phyloP scores from a whole-genome alignment of 2,329 filamentous ascomycete species.

The Monosporascus sp. region DNA sequence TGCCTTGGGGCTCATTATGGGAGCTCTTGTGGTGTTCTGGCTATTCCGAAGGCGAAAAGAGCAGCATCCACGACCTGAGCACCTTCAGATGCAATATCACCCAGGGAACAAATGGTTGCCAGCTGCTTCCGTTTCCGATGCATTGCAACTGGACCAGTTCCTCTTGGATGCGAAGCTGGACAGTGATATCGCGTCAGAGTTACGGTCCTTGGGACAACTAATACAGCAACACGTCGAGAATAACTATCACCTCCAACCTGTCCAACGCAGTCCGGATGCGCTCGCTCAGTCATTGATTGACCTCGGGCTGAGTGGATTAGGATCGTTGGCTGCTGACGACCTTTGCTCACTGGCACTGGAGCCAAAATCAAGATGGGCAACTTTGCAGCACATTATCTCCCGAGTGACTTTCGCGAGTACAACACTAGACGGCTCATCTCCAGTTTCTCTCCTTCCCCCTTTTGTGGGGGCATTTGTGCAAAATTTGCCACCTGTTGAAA shows the following conservation, averaged over 20 bases:
- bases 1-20: slow-evolving; percentile 21
- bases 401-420: slow-evolving; percentile 30
- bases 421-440: slow-evolving; percentile 19
- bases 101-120: slow-evolving; percentile 14
- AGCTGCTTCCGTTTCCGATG: slow-evolving; percentile 1
- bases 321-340: slow-evolving; percentile 1
- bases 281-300: slow-evolving; percentile 19
- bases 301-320: slow-evolving; percentile 20
- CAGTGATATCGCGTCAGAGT: slow-evolving; percentile 27
- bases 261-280: slow-evolving; percentile 9
- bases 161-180: slow-evolving; percentile 32
- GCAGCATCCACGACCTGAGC: slow-evolving; percentile 5
- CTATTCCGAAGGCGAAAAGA: slow-evolving; percentile 18
- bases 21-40: slow-evolving; percentile 19
- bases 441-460: slow-evolving; percentile 31
- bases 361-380: slow-evolving; percentile 24
- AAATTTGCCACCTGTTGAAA: slow-evolving; percentile 22
- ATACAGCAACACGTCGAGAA: slow-evolving; percentile 35
- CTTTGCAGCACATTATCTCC: slow-evolving; percentile 33
- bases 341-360: slow-evolving; percentile 27
- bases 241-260: slow-evolving; percentile 28
- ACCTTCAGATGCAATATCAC: slow-evolving; percentile 4
- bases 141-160: slow-evolving; percentile 26
- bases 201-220: slow-evolving; percentile 28
- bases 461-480: slow-evolving; percentile 25